Percentiles rank a stretch among this genome's conserved stretches.
These are phyloP conservation scores for Trichoderma sp. DNA, from an alignment of 2,329 filamentous ascomycete species.

Conservation along the genomic window DNA sequence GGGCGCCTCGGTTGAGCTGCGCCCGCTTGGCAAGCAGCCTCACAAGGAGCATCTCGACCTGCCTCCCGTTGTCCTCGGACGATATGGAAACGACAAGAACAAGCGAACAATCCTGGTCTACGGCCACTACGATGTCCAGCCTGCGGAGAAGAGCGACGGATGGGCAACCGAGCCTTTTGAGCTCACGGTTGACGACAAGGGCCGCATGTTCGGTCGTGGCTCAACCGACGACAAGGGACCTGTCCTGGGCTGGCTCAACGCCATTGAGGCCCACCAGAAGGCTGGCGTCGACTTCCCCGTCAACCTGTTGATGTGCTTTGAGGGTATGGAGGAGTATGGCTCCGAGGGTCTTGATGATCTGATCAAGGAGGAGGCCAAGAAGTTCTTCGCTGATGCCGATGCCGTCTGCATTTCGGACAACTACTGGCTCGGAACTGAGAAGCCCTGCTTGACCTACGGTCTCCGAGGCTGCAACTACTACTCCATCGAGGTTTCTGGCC, in stretches of 20 bases:
- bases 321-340: slow-evolving; percentile 99
- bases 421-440: slow-evolving; percentile 99
- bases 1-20: slow-evolving; percentile 84
- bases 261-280: slow-evolving; percentile 96
- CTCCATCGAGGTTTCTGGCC: slow-evolving; percentile 84
- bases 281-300: slow-evolving; percentile 93
- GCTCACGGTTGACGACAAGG: slow-evolving; percentile 83
- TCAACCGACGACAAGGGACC: slow-evolving; percentile 98
- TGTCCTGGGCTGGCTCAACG: slow-evolving; percentile 95
- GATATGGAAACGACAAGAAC: slow-evolving; percentile 87
- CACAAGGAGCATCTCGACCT: slow-evolving; percentile 88
- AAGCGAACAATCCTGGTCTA: slow-evolving; percentile 97
- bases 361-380: slow-evolving; percentile 86
- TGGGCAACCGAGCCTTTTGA: slow-evolving; percentile 96
- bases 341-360: slow-evolving; percentile 96
- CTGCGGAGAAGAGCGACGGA: slow-evolving; percentile 87
- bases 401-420: slow-evolving; percentile 99
- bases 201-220: slow-evolving; percentile 93
- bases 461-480: slow-evolving; percentile 99
- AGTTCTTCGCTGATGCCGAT: slow-evolving; percentile 93
- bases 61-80: slow-evolving; percentile 86
- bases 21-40: slow-evolving; percentile 87
- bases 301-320: slow-evolving; percentile 98
- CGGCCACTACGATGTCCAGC: slow-evolving; percentile 98
- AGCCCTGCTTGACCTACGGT: slow-evolving; percentile 96